Conservation (phyloP, 352 stramenopile genomes). For the Globisporangium ultimum region DNA sequence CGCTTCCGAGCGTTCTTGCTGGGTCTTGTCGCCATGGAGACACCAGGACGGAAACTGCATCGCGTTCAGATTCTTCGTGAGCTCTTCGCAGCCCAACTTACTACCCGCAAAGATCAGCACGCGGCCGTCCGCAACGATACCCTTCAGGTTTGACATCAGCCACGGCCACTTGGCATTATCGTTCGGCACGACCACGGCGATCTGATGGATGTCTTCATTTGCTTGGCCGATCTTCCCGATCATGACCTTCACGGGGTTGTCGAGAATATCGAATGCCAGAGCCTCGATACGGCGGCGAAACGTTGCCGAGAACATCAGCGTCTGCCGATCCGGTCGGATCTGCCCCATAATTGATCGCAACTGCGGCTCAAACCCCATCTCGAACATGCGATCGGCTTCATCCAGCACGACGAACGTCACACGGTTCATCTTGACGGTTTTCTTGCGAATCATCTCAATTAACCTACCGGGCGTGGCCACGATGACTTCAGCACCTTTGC, state of each 20-base stretch:
- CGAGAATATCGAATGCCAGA: conserved; percentile 77
- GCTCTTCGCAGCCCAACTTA: conserved; percentile 82
- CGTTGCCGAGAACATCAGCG: conserved; percentile 86
- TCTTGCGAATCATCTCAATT: conserved; percentile 85
- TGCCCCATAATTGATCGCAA: conserved; percentile 77
- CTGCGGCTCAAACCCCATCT: conserved; percentile 87
- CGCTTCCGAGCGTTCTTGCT: conserved; percentile 69
- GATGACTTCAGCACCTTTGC: conserved; percentile 70
- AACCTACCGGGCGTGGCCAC: conserved; percentile 76
- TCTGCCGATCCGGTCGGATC: conserved; percentile 83
- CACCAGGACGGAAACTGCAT: conserved; percentile 34
- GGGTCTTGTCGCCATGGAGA: conserved; percentile 81
- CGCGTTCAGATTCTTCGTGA: conserved; percentile 65
- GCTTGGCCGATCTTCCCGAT: conserved; percentile 78
- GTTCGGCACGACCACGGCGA: conserved; percentile 68
- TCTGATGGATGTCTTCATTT: conserved; percentile 89
- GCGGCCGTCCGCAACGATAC: conserved; percentile 63
- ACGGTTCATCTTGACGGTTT: conserved; percentile 50
- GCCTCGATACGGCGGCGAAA: conserved; percentile 71
- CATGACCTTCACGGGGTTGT: conserved; percentile 78
- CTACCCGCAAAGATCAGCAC: conserved; percentile 86
- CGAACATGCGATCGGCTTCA: conserved; percentile 89
- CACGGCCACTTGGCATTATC: conserved; percentile 86
- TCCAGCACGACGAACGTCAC: conserved; percentile 88
- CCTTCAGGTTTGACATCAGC: conserved; percentile 61